Base-by-base conservation (phyloP, 495 filamentous ascomycete genomes). In the Filosporella fistucella region DNA sequence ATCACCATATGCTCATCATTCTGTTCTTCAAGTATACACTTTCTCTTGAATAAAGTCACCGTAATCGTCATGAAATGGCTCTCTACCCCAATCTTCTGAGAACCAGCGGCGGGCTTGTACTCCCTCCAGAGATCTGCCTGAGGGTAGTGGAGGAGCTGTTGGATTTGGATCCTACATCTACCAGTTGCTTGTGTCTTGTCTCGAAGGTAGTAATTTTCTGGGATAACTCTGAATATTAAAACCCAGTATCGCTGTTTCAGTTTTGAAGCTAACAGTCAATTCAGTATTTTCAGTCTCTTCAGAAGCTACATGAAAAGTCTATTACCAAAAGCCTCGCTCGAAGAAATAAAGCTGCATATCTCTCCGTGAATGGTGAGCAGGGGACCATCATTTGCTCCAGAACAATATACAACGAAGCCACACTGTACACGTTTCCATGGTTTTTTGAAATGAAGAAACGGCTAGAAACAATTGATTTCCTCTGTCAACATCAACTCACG, bases 381-480 rank as follows among this genome's bases (percentile, higher is more conserved):
- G n/a, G n/a, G n/a, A n/a, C n/a, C n/a, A n/a, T n/a, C n/a, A n/a
- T n/a, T n/a, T n/a, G n/a, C n/a, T n/a, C n/a, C n/a, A n/a, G n/a
- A n/a, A n/a, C n/a, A n/a, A n/a, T n/a, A n/a, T n/a, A n/a, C n/a
- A n/a, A n/a, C n/a, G n/a, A n/a, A n/a, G n/a, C n/a, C n/a, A n/a
- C n/a, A n/a, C n/a, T n/a, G n/a, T n/a, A n/a, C n/a, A 45, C 56
- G 23, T 59, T 47, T 41, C 22, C 35, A 29, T 59, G 56, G 56
- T 29, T 47, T 21, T 40, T 12, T 0, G 56, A 59, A 29, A 33
- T 55, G 12, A 26, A 32, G 7, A 33, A 1, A 14, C 48, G 56
- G 0, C 33, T 7, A 11, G 18, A 35, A n/a, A 49, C 32, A 1
- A 50, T 51, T 30, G 46, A 55, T 0, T 47, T 42, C 18, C 45